phyloP scores from a whole-genome alignment of 345 rosid genomes.

The Hirschfeldia incana region DNA sequence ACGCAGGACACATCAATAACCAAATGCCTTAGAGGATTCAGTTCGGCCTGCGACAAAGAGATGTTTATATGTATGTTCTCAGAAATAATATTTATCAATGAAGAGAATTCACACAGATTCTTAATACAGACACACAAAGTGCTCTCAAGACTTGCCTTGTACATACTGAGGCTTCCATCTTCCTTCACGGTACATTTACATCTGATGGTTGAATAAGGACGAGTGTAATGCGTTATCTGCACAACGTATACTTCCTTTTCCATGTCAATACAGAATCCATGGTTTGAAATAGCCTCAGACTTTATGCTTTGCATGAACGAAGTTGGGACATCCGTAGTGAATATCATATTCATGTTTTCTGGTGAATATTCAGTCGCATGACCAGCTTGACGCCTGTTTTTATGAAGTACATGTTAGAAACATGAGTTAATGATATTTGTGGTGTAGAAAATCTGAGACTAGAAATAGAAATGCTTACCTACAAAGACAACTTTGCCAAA shows the following conservation, averaged over 20 bases:
- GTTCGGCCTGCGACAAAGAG: slow-evolving; percentile 42
- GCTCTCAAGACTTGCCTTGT: slow-evolving; percentile 42
- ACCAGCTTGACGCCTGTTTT: slow-evolving; percentile 12
- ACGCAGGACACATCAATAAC: slow-evolving; percentile 60
- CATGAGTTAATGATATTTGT: background rate
- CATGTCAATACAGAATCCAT: slow-evolving; percentile 38
- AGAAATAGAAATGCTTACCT: slow-evolving; percentile 38
- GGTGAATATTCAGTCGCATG: slow-evolving; percentile 31
- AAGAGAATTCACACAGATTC: background rate
- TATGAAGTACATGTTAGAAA: background rate
- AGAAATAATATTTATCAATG: slow-evolving; percentile 50
- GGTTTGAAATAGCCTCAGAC: slow-evolving; percentile 37
- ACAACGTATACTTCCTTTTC: slow-evolving; percentile 51
- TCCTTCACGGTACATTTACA: slow-evolving; percentile 58
- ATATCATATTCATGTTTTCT: slow-evolving; percentile 29
- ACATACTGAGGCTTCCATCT: slow-evolving; percentile 46
- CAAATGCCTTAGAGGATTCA: slow-evolving; percentile 51
- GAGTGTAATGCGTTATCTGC: slow-evolving; percentile 35
- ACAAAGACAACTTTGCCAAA: slow-evolving; percentile 41
- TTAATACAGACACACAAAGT: background rate
- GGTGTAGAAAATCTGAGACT: background rate
- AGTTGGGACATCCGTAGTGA: slow-evolving; percentile 45
- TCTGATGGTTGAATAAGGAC: slow-evolving; percentile 35
- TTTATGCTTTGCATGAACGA: slow-evolving; percentile 39
- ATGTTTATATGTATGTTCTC: slow-evolving; percentile 4